These are phyloP conservation scores for Pseudoturritis turrita DNA, from an alignment of 345 rosid genomes.

Conservation along the genomic window DNA sequence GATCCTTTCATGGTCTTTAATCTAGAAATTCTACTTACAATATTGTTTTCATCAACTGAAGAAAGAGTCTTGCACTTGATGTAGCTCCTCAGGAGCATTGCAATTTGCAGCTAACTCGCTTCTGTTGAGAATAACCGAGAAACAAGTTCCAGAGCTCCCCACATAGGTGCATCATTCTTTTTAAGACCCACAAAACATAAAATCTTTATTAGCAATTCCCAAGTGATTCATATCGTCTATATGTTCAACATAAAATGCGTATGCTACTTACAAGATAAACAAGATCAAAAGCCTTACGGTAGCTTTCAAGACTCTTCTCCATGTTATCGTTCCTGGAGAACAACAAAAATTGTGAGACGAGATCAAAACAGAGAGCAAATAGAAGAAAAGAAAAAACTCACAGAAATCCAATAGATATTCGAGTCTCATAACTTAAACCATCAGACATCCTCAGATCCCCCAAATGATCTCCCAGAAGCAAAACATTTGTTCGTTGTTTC, in stretches of 20 bases:
- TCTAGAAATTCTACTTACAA: not conserved
- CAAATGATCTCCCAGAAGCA: constrained; percentile 83
- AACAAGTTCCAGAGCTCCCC: constrained; percentile 63
- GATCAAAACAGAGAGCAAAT: not conserved
- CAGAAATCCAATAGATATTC: constrained; percentile 81
- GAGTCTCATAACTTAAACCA: constrained; percentile 70
- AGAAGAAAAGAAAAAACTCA: constrained; percentile 35
- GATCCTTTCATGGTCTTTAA: not conserved
- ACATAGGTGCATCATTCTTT: constrained; percentile 77
- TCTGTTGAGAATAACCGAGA: constrained; percentile 45
- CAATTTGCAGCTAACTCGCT: constrained; percentile 15
- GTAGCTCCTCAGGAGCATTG: not conserved
- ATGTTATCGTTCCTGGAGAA: constrained; percentile 66
- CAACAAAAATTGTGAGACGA: not conserved
- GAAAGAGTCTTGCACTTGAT: not conserved
- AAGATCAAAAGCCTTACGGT: constrained; percentile 66
- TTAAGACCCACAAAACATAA: constrained; percentile 11
- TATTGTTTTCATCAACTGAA: not conserved
- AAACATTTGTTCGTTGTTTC: constrained; percentile 70
- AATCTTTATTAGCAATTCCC: not conserved
- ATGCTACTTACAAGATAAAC: constrained; percentile 61
- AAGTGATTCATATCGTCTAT: not conserved
- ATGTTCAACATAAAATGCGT: not conserved
- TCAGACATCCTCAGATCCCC: constrained; percentile 91
- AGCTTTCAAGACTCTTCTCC: constrained; percentile 52